Base-by-base conservation (phyloP, 352 stramenopile species). In the Phytophthora pistaciae region DNA sequence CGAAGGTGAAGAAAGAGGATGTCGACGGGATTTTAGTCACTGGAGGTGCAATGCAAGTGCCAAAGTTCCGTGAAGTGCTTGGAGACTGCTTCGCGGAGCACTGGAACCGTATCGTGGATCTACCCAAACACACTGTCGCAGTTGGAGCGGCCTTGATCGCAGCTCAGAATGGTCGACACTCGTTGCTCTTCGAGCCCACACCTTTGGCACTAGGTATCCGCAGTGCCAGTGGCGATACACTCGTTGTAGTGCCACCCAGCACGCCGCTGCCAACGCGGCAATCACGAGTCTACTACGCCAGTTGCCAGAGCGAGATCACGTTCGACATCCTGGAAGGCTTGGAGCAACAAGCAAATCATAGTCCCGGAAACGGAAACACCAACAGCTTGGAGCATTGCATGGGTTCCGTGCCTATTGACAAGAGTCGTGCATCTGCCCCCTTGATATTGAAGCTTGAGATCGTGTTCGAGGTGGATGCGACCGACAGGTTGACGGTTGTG, bases 371-470 rank as follows among this genome's bases (percentile, higher is more conserved):
- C 46, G 33, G 29, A 13, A 10, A 20, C 46, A 27, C 20, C 10
- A 72, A 36, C n/a, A 25, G 10, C 14, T 36, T 68, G 52, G 68
- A 70, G 23, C 74, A 84, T 36, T 64, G 57, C 10, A 25, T 84
- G 20, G 75, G 60, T 14, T 70, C 48, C 18, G 44, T 84, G 27
- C 58, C 63, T 18, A 56, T 84, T 11, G 66, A 82, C 49, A 71
- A 57, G 14, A 72, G 56, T 44, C 70, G 60, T 16, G 57, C 74
- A 13, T 70, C 74, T 38, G 49, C 56, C 10, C 64, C 62, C 4
- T 67, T 77, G 31, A 69, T 80, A 68, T 54, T 82, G 40, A 82
- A 80, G 21, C 55, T 84, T 20, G 77, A 84, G 25, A 66, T 82
- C 21, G 49, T 53, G 8, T 82, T 84, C 25, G 61, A 82, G 18